Evolutionary conservation across 176 grass and related monocot species (phyloP).

Genomic region (Tuctoria greenei): DNA sequence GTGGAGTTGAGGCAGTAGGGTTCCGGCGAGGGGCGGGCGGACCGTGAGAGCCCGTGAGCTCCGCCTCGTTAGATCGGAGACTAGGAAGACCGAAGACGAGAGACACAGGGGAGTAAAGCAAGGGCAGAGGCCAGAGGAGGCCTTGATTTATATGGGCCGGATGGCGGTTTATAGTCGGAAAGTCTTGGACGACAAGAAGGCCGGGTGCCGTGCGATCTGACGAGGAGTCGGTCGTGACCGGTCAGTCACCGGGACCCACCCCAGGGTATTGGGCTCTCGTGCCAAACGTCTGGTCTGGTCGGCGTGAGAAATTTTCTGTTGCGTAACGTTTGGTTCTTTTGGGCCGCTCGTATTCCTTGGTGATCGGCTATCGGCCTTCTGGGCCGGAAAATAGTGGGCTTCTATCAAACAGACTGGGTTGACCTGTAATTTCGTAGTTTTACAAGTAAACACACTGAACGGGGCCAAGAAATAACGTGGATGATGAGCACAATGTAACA

Average conservation of each 20-base stretch:
- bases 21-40: not conserved
- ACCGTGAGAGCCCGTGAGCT: too few species aligned
- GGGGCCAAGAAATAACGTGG: not conserved
- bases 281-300: not conserved
- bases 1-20: not conserved
- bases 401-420: too few species aligned
- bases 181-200: conserved; percentile 38
- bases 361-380: not conserved
- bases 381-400: not conserved
- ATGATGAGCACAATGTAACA: not conserved
- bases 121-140: not conserved
- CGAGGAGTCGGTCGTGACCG: conserved; percentile 9
- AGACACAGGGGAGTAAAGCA: not conserved
- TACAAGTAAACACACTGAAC: not conserved
- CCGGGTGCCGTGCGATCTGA: conserved; percentile 18
- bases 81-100: not conserved
- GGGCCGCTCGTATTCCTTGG: not conserved
- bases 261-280: not conserved
- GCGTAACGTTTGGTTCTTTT: not conserved
- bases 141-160: not conserved
- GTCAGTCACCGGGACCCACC: not conserved
- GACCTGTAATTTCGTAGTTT: not conserved
- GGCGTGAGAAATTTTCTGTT: not conserved
- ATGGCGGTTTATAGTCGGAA: not conserved
- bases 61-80: not conserved